These are phyloP conservation scores for Globisporangium yorkense DNA, from an alignment of 352 stramenopile genomes.

Conservation along the genomic window DNA sequence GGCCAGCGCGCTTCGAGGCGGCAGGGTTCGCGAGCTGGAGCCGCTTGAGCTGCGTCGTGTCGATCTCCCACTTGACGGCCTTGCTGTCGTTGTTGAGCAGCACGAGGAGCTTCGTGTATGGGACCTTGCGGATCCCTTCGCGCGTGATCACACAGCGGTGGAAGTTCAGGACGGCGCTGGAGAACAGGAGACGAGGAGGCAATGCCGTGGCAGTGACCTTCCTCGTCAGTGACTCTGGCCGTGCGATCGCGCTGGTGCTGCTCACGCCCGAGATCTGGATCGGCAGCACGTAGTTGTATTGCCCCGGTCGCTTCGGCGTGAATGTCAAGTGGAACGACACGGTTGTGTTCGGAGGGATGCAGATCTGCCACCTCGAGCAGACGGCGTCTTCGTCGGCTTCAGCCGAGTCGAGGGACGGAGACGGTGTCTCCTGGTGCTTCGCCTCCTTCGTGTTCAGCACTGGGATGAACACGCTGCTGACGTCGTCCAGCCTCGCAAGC, in stretches of 20 bases:
- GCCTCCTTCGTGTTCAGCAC: constrained; percentile 20
- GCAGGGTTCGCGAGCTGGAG: constrained; percentile 11
- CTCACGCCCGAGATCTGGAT: constrained; percentile 66
- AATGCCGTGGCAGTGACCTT: constrained; percentile 49
- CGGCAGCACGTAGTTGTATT: constrained; percentile 60
- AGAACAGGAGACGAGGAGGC: constrained; percentile 64
- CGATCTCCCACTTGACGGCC: constrained; percentile 75
- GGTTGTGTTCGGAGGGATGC: constrained; percentile 55
- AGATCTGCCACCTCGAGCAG: constrained; percentile 67
- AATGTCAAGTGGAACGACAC: constrained; percentile 77
- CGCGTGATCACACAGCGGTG: constrained; percentile 78
- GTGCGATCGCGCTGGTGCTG: constrained; percentile 10
- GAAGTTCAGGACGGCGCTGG: constrained; percentile 72
- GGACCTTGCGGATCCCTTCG: constrained; percentile 80
- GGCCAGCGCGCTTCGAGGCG: constrained; percentile 22
- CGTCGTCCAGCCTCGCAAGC: constrained; percentile 58
- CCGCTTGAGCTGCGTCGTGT: constrained; percentile 38
- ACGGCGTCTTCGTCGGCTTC: constrained; percentile 11
- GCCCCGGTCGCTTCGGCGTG: constrained; percentile 33
- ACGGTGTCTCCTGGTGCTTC: not conserved
- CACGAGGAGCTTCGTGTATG: constrained; percentile 76
- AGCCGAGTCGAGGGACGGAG: not conserved
- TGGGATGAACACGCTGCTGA: constrained; percentile 74
- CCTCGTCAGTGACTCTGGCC: constrained; percentile 28
- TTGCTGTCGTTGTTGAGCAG: constrained; percentile 69